A percentile compares a stretch with the other conserved stretches of the same genome.
These are phyloP conservation scores for Irineochytrium annulatum DNA, from an alignment of 192 early-diverging fungal genomes.

Conservation along the genomic window DNA sequence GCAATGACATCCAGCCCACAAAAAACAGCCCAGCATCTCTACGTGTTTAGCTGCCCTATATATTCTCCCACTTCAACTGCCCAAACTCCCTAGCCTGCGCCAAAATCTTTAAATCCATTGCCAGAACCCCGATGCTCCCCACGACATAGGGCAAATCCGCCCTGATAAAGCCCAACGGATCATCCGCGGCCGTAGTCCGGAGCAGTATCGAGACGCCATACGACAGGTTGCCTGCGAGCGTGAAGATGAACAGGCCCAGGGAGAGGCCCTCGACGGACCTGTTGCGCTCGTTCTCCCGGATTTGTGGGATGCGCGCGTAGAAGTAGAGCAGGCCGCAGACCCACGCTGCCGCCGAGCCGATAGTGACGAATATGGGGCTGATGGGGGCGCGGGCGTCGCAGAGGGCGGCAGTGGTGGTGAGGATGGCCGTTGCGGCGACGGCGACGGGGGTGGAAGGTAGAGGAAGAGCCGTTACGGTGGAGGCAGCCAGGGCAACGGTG, in stretches of 20 bases:
- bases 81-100: constrained; percentile 16
- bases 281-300: constrained; percentile 29
- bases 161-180: constrained; percentile 12
- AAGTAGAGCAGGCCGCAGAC: constrained; percentile 35
- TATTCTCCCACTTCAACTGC: constrained; percentile 3
- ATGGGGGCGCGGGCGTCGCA: constrained; percentile 8
- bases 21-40: too few relatives aligned
- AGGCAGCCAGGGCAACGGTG: not conserved
- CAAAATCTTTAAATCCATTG: constrained; percentile 37
- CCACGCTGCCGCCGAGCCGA: constrained; percentile 39
- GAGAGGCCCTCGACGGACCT: constrained; percentile 36
- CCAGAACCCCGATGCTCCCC: constrained; percentile 32
- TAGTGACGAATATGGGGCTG: not conserved
- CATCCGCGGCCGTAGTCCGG: constrained; percentile 23
- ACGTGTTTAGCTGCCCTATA: too few relatives aligned
- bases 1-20: too few relatives aligned
- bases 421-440: not conserved
- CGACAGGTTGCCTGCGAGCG: constrained; percentile 39
- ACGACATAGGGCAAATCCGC: constrained; percentile 40
- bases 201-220: constrained; percentile 35
- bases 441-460: not conserved
- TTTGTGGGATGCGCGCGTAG: constrained; percentile 38
- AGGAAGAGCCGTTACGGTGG: not conserved
- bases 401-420: constrained; percentile 2
- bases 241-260: constrained; percentile 32